phyloP scores from a whole-genome alignment of 495 filamentous ascomycete species.

The Halenospora varia region DNA sequence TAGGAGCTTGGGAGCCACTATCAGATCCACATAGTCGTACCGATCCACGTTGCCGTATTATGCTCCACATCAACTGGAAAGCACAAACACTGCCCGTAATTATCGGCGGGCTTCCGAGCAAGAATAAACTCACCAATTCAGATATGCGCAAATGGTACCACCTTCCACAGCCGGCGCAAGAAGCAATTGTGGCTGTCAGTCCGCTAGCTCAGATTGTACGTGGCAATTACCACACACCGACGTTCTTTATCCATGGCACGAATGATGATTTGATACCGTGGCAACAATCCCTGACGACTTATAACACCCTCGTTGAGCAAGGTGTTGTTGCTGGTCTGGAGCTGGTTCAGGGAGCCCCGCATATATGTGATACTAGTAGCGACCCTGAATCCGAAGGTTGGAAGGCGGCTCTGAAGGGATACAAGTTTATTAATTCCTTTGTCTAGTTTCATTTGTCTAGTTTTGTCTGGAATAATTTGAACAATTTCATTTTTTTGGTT shows the following conservation, averaged over 20 bases:
- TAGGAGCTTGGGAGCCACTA: constrained; percentile 18
- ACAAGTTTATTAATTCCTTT: constrained; percentile 27
- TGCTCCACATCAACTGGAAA: constrained; percentile 40
- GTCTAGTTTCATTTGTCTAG: no score
- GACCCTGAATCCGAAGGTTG: constrained; percentile 24
- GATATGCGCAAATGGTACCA: constrained; percentile 3
- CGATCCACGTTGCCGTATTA: constrained; percentile 34
- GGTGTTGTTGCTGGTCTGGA: constrained; percentile 28
- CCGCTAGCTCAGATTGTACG: constrained; percentile 34
- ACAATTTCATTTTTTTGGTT: no score
- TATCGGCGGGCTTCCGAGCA: constrained; percentile 28
- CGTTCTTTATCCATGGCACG: constrained; percentile 44
- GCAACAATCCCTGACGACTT: constrained; percentile 33
- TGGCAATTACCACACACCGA: constrained; percentile 38
- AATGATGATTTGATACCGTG: constrained; percentile 44
- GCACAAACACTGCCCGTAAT: constrained; percentile 35
- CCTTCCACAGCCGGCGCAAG: constrained; percentile 18
- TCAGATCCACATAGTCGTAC: neutral
- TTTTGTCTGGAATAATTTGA: no score
- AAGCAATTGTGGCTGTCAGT: constrained; percentile 29
- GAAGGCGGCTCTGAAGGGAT: constrained; percentile 27
- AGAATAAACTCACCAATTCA: neutral
- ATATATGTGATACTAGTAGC: constrained; percentile 36
- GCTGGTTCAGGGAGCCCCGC: constrained; percentile 28
- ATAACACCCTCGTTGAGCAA: constrained; percentile 24